These are phyloP conservation scores for Chenopodium album DNA, from an alignment of 148 eudicot genomes.

Conservation along the genomic window DNA sequence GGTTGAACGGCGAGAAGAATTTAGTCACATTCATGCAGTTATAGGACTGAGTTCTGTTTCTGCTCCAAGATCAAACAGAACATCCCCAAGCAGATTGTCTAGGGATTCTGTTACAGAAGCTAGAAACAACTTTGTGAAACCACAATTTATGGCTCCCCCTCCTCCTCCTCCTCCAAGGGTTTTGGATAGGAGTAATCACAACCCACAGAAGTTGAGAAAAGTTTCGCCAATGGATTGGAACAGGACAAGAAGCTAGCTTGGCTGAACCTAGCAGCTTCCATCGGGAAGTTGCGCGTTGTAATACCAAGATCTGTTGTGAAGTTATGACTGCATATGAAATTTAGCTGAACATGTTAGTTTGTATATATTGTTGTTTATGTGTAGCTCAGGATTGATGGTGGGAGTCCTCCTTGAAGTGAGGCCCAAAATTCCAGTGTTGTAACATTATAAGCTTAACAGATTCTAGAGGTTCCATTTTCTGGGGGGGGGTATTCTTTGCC, in stretches of 20 bases:
- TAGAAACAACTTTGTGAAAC: slow-evolving; percentile 38
- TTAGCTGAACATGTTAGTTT: slow-evolving; percentile 26
- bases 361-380: slow-evolving; percentile 39
- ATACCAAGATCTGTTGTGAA: slow-evolving; percentile 23
- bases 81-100: slow-evolving; percentile 51
- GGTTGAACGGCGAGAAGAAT: slow-evolving; percentile 37
- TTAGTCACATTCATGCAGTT: slow-evolving; percentile 34
- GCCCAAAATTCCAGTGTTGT: slow-evolving; percentile 31
- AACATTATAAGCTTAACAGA: slow-evolving; percentile 22
- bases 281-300: slow-evolving; percentile 6
- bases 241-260: slow-evolving; percentile 41
- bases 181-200: slow-evolving; percentile 42
- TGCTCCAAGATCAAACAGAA: slow-evolving; percentile 56
- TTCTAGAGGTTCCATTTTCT: slow-evolving; percentile 2
- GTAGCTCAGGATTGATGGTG: slow-evolving; percentile 31
- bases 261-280: slow-evolving; percentile 1
- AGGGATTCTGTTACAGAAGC: slow-evolving; percentile 41
- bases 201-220: slow-evolving; percentile 53
- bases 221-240: slow-evolving; percentile 49
- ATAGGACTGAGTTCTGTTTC: slow-evolving; percentile 47
- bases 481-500: slow-evolving; percentile 35
- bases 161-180: slow-evolving; percentile 43
- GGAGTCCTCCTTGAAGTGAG: slow-evolving; percentile 26
- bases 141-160: slow-evolving; percentile 43
- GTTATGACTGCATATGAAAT: slow-evolving; percentile 16